These are phyloP conservation scores for Solanum etuberosum DNA, from an alignment of 257 asterid genomes.

Conservation along the genomic window DNA sequence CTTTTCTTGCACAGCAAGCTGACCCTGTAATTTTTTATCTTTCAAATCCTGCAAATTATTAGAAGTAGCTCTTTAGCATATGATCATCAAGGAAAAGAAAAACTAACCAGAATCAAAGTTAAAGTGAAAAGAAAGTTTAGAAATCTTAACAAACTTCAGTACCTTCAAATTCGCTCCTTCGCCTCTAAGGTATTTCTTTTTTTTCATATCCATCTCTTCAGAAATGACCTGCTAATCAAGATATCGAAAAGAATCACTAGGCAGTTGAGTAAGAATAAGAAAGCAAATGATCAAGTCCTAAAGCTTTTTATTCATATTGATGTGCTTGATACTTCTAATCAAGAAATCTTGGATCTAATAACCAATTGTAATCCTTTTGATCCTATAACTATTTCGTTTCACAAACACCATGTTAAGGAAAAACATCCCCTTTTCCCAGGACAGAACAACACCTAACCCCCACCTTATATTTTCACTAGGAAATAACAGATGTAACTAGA, in stretches of 20 bases:
- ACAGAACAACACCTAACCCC: not conserved
- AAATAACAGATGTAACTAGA: not conserved
- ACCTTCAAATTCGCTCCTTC: constrained; percentile 71
- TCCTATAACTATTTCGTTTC: not conserved
- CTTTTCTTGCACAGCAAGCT: constrained; percentile 64
- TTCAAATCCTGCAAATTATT: constrained; percentile 27
- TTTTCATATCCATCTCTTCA: constrained; percentile 48
- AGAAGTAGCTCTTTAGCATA: not conserved
- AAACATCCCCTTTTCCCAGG: not conserved
- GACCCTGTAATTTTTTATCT: constrained; percentile 87
- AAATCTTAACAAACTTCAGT: not conserved
- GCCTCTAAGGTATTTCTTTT: constrained; percentile 68
- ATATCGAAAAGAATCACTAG: not conserved
- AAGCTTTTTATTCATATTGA: not conserved
- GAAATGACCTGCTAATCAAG: constrained; percentile 28
- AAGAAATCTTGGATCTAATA: not conserved
- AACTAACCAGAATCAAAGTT: not conserved
- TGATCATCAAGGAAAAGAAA: not conserved
- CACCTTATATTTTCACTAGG: not conserved
- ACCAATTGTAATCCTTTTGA: not conserved
- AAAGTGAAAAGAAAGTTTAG: not conserved
- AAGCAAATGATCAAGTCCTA: not conserved
- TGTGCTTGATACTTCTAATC: not conserved
- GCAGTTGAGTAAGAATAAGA: not conserved
- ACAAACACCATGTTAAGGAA: not conserved